Evolutionary conservation across 345 rosid genomes (phyloP).

Genomic region (Eucalyptus tenuipes): DNA sequence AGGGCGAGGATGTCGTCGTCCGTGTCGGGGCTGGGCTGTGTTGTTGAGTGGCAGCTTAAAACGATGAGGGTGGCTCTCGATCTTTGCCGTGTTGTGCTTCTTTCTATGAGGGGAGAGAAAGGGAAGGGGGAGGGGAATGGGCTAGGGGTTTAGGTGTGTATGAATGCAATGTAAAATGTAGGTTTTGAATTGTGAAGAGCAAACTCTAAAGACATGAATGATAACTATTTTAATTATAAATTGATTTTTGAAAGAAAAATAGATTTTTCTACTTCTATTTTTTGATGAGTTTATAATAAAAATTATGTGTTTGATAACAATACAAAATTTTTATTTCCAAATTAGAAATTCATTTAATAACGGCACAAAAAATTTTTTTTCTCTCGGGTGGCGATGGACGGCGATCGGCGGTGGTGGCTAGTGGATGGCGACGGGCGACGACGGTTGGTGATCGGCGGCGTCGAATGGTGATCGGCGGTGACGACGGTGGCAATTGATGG

Average conservation of each 20-base stretch:
- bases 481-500: too few species aligned
- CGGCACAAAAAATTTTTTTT: fast-evolving
- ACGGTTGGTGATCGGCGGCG: fast-evolving
- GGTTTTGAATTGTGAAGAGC: not conserved
- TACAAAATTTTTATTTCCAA: too few species aligned
- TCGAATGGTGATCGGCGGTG: fast-evolving
- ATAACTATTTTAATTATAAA: too few species aligned
- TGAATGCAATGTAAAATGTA: not conserved
- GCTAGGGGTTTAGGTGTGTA: not conserved
- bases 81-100: not conserved
- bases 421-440: fast-evolving
- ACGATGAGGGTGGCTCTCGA: not conserved
- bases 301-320: fast-evolving
- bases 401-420: fast-evolving
- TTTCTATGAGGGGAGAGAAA: not conserved
- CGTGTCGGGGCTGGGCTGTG: fast-evolving
- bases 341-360: too few species aligned
- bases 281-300: too few species aligned
- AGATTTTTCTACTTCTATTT: too few species aligned
- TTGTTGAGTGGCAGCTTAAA: not conserved
- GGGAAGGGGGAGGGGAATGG: too few species aligned
- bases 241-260: too few species aligned
- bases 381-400: fast-evolving
- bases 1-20: not conserved
- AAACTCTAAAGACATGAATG: too few species aligned